Percentiles rank a stretch among this genome's conserved stretches.
phyloP scores from a whole-genome alignment of 495 filamentous ascomycete species.

The Aspergillus cristatus region DNA sequence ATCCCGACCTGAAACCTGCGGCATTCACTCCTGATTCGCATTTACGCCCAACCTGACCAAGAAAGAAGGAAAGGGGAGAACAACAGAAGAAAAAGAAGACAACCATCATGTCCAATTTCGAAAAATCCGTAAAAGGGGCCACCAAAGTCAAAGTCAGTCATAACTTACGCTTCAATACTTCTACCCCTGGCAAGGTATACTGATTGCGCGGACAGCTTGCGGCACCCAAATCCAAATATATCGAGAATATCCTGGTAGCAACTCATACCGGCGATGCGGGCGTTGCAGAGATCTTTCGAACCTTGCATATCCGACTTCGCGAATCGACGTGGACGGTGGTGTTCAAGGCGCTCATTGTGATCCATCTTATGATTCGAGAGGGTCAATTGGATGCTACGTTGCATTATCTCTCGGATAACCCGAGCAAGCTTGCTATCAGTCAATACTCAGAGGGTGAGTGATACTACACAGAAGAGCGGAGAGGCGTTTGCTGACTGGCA shows the following conservation, averaged over 20 bases:
- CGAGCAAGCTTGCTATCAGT: conserved; percentile 76
- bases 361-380: conserved; percentile 96
- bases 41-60: conserved; percentile 5
- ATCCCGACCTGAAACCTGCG: neutral
- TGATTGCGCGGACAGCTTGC: conserved; percentile 62
- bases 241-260: conserved; percentile 93
- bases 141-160: conserved; percentile 81
- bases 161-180: neutral
- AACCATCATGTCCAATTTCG: conserved; percentile 81
- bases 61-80: neutral
- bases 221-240: conserved; percentile 97
- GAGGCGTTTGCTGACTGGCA: conserved; percentile 8
- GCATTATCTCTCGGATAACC: conserved; percentile 73
- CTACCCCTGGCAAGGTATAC: too few relatives aligned
- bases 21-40: conserved; percentile 5
- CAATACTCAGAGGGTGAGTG: conserved; percentile 83
- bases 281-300: conserved; percentile 91
- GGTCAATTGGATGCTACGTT: conserved; percentile 85
- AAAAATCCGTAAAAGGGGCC: conserved; percentile 89
- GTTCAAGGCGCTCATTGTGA: conserved; percentile 91
- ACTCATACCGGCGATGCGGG: conserved; percentile 93
- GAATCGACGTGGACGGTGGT: conserved; percentile 97
- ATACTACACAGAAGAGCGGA: neutral
- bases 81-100: conserved; percentile 5
- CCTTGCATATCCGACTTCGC: conserved; percentile 75